Base-by-base conservation (phyloP, 208 protist genomes). In the Crithidia mellificae region DNA sequence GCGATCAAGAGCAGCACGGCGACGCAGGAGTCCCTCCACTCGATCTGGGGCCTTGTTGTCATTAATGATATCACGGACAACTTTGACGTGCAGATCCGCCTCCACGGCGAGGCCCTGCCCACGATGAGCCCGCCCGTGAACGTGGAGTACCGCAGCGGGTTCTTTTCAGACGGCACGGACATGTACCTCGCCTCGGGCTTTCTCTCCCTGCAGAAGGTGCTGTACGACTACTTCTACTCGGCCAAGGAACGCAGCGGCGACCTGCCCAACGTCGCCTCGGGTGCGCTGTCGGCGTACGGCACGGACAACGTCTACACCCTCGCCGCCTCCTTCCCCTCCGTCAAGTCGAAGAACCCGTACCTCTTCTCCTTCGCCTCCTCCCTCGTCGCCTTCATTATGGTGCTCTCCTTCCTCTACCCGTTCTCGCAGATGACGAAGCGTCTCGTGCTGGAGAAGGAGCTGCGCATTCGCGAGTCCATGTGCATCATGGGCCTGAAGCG, bases 391-490 rank as follows among this genome's bases (percentile, higher is more conserved):
- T 59, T 89, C 20, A 74, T 92, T 36, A 30, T 92, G 41, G 86
- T 90, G n/a, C 61, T 92, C 12, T 76, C 69, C 39, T 94, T 78
- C 72, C 78, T 94, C 29, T 89, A 90, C 71, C 80, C 83, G 14
- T 74, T 94, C 6, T 80, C 78, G 5, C 84, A 86, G 72, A 63
- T 79, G 63, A 86, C 84, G 22, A 89, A 84, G 65, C 81, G 81
- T 6, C 75, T 94, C 46, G 88, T 94, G 27, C 27, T 86, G 34
- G 85, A 94, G 55, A 94, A 94, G 69, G 89, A 94, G 66, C 58
- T 90, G 51, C 83, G 83, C 38, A 76, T 94, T 14, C 80, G 84
- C 25, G 82, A 94, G 63, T 78, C 82, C 17, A 82, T 92, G 78
- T 72, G 88, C 25, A 92, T 94, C 65, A 94, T 94, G 89, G 89